Evolutionary conservation across 2,329 filamentous ascomycete species (phyloP), one percentile per base, ranked within the genome.

Genomic region (Calonectria pseudoreteaudii): DNA sequence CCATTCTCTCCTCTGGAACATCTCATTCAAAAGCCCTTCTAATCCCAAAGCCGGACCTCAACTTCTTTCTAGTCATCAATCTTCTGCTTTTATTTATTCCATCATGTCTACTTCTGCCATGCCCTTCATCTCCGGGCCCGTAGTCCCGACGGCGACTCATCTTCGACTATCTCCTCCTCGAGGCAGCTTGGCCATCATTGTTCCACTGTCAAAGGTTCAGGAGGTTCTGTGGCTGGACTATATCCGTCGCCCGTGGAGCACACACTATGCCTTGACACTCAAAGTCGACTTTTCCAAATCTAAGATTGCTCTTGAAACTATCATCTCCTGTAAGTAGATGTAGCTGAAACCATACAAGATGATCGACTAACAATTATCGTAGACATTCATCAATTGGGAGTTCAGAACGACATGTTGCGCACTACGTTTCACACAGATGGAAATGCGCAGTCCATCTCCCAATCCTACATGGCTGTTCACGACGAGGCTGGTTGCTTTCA

Each of bases 211-310:
- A 7, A 53, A 53, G 8, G 50, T 53, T 26, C 50, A 53, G 20
- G 50, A 53, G 28, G 50, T 53, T 53, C 18, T 53, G 18, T 53
- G 50, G 50, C 28, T 53, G 50, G 50, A 53, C 50, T 53, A 53
- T 11, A 53, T 53, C 28, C 50, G 50, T 30, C 50, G 50, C 50
- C 50, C 50, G 3, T 53, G 50, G 50, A 30, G 26, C 50, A 53
- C 50, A 26, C 50, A 53, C 16, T 53, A 53, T 8, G 50, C 50
- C 14, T n/a, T 53, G 50, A 53, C 50, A 4, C 50, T 53, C 2
- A 31, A 31, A 18, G 14, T 53, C 4, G 28, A 53, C 50, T 53
- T 53, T 53, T 53, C 50, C 23, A 53, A 53, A 11, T 30, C 28
- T 5, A n/a, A 53, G 26, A 18, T 53, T 10, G 9, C 50, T 16